Conservation (phyloP, 2,329 filamentous ascomycete genomes). For the Colletotrichum musae region DNA sequence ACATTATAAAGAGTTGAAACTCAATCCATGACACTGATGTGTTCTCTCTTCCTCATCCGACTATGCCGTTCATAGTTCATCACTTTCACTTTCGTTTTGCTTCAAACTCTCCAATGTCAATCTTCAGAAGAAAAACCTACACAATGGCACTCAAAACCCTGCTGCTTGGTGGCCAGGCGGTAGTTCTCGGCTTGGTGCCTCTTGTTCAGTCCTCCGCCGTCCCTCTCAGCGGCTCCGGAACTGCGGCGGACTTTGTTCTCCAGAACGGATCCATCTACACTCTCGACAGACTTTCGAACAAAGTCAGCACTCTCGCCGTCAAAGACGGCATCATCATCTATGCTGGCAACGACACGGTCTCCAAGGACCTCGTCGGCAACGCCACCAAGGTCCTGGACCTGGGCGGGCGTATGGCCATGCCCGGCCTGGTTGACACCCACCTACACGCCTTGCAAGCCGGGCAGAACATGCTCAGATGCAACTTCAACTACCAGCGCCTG, state of each 20-base stretch:
- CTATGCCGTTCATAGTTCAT: too few relatives aligned
- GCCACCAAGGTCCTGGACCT: constrained; percentile 46
- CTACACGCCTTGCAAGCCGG: constrained; percentile 47
- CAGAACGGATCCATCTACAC: constrained; percentile 48
- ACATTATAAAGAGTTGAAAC: too few relatives aligned
- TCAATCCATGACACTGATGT: too few relatives aligned
- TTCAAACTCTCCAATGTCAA: too few relatives aligned
- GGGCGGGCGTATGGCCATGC: constrained; percentile 49
- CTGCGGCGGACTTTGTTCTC: constrained; percentile 44
- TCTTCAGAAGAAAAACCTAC: too few relatives aligned
- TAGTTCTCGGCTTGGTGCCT: too few relatives aligned
- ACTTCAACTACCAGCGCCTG: constrained; percentile 47
- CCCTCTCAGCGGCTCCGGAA: neutral
- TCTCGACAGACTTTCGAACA: constrained; percentile 39
- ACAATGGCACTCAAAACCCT: too few relatives aligned
- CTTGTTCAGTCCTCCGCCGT: too few relatives aligned
- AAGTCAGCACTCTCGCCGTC: constrained; percentile 43
- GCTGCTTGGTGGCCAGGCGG: too few relatives aligned
- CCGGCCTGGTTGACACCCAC: constrained; percentile 47
- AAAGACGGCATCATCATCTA: constrained; percentile 44
- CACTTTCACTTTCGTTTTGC: too few relatives aligned
- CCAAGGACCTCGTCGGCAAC: constrained; percentile 44
- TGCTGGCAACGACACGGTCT: constrained; percentile 40
- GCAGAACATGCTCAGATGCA: constrained; percentile 45
- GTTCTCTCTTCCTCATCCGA: too few relatives aligned